Evolutionary conservation across 1,284 basidiomycete species (phyloP).

Genomic region (Polyporus tsugae): DNA sequence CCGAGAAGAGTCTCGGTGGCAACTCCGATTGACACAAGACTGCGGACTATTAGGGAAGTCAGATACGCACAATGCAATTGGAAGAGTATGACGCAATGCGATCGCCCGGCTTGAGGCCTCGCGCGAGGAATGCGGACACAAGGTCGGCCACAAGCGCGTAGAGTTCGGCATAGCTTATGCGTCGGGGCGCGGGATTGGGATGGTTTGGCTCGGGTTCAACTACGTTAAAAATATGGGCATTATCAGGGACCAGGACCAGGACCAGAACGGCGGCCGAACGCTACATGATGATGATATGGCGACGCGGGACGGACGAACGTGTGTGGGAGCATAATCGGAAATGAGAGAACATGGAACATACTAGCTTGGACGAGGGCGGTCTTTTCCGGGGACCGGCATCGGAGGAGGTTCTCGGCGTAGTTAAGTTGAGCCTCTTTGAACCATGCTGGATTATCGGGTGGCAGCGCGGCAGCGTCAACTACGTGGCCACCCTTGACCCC

Average conservation of each 20-base stretch:
- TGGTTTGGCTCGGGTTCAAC: constrained; percentile 67
- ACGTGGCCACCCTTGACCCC: constrained; percentile 69
- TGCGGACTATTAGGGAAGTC: neutral
- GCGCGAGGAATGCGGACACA: constrained; percentile 66
- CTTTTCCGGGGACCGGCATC: constrained; percentile 62
- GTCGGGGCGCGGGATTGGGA: constrained; percentile 54
- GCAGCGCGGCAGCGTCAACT: constrained; percentile 64
- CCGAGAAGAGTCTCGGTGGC: neutral
- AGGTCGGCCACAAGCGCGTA: constrained; percentile 68
- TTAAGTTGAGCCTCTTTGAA: constrained; percentile 78
- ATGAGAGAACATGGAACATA: constrained; percentile 44
- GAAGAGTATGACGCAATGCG: constrained; percentile 84
- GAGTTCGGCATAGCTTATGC: constrained; percentile 67
- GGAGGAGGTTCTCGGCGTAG: constrained; percentile 90
- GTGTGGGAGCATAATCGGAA: constrained; percentile 11
- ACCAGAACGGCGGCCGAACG: neutral
- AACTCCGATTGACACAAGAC: neutral
- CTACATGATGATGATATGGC: neutral
- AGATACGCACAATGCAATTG: constrained; percentile 72
- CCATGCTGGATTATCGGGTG: constrained; percentile 82
- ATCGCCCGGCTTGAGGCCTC: constrained; percentile 76
- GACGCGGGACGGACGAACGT: constrained; percentile 29
- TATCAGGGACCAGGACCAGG: neutral
- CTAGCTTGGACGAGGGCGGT: constrained; percentile 82
- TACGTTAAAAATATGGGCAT: constrained; percentile 35